Conservation (phyloP, 73 alveolate genomes). For the Tetrahymena malaccensis region DNA sequence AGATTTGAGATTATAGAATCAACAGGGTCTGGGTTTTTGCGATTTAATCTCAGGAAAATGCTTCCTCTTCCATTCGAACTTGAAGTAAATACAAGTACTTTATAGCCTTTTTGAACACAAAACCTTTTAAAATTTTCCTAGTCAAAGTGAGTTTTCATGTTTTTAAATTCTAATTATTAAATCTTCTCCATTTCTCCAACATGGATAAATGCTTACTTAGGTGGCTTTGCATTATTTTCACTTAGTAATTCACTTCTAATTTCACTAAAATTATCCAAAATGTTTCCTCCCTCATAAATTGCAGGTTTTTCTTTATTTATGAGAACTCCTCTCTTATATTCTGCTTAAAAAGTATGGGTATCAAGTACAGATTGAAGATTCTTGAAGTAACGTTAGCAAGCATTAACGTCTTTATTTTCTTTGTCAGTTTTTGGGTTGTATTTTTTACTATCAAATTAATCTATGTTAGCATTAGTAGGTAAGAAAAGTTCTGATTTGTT, state of each 20-base stretch:
- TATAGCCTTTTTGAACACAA: neutral
- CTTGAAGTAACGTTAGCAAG: neutral
- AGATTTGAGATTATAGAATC: neutral
- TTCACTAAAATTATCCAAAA: neutral
- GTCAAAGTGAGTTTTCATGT: neutral
- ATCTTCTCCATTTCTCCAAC: neutral
- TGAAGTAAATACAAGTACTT: neutral
- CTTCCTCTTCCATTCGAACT: neutral
- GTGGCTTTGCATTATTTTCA: neutral
- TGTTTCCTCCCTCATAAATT: neutral
- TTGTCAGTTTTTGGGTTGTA: neutral
- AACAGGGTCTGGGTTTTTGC: neutral
- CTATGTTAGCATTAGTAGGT: neutral
- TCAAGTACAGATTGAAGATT: neutral
- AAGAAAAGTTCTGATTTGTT: neutral
- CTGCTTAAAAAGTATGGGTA: neutral
- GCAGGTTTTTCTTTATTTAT: neutral
- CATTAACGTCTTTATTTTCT: neutral
- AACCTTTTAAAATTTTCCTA: neutral
- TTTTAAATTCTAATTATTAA: neutral
- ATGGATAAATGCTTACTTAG: neutral
- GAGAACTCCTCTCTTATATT: neutral
- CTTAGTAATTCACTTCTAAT: neutral
- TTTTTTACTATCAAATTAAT: neutral
- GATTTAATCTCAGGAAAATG: neutral